Base-by-base conservation (phyloP, 2,329 filamentous ascomycete species). In the Ramularia endophylla region DNA sequence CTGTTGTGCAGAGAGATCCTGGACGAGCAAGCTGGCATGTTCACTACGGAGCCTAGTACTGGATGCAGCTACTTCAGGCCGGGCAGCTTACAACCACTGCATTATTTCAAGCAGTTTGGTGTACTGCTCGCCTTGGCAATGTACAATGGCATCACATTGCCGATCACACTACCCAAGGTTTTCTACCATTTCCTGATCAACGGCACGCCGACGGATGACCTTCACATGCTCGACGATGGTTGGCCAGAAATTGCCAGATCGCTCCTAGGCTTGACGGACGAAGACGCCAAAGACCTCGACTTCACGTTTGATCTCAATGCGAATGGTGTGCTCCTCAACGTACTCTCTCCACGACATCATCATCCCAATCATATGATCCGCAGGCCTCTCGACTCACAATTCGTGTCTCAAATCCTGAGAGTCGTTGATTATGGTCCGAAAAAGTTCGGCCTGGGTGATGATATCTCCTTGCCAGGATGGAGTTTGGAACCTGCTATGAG, bases 131-230 rank as follows among this genome's bases (percentile, higher is more conserved):
- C 86, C 1, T 72, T 98, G 13, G 92, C 92, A 4, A 69, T 97
- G 4, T 95, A 92, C 66, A 98, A 98, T 52, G 90, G 90, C 1
- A 72, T 97, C 17, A 95, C 89, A 0, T 71, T 98, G 1, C 92
- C 92, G 0, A 75, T 97, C 30, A 94, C 84, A 1, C 92, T 98
- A 46, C 92, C 92, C 1, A 75, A 79, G 43, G 85, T 82, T 0
- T 74, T 98, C 3, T 98, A 98, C 65, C 76, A 80, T 39, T 86
- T 86, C 53, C 72, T 97, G 1, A 22, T 16, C 27, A 15, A 29
- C 17, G 29, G 22, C 16, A 2, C 8, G 15, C 9, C 17, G 32
- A 9, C 4, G 35, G 9, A 22, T 3, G 16, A 81, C 42, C 68
- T 92, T 2, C 77, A 87, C 34, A 81, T 89, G 59, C 87, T 97